These are phyloP conservation scores for Trebouxia sp. DNA, from an alignment of 139 green algal species.

Conservation along the genomic window DNA sequence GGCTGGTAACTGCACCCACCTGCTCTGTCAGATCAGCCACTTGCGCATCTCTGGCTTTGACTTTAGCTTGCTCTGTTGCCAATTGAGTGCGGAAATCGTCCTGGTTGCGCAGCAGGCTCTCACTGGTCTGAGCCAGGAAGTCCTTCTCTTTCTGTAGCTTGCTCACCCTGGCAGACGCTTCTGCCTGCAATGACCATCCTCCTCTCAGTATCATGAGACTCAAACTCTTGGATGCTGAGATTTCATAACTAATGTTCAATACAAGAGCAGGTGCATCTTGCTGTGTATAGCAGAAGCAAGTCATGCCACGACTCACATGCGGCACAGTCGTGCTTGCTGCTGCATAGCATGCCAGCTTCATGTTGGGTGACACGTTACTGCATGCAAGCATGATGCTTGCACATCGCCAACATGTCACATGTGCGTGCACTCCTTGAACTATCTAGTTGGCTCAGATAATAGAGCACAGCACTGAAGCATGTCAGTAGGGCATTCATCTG, in stretches of 20 bases:
- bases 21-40: constrained; percentile 66
- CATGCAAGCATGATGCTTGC: too few species aligned
- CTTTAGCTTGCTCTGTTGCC: constrained; percentile 25
- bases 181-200: constrained; percentile 38
- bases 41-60: constrained; percentile 47
- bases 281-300: neutral
- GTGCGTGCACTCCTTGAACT: too few species aligned
- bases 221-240: neutral
- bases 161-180: constrained; percentile 34
- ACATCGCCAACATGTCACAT: too few species aligned
- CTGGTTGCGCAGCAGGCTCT: constrained; percentile 56
- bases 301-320: neutral
- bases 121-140: constrained; percentile 78
- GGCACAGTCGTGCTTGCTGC: neutral
- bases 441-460: too few species aligned
- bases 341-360: neutral
- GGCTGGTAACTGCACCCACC: constrained; percentile 26
- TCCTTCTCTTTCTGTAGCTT: constrained; percentile 64
- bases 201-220: neutral
- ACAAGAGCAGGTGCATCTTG: neutral
- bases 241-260: neutral
- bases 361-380: too few species aligned
- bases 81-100: constrained; percentile 35
- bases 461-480: too few species aligned
- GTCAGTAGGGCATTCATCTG: neutral